Evolutionary conservation across 2,329 filamentous ascomycete species (phyloP).

Genomic region (Erysiphe pisi): DNA sequence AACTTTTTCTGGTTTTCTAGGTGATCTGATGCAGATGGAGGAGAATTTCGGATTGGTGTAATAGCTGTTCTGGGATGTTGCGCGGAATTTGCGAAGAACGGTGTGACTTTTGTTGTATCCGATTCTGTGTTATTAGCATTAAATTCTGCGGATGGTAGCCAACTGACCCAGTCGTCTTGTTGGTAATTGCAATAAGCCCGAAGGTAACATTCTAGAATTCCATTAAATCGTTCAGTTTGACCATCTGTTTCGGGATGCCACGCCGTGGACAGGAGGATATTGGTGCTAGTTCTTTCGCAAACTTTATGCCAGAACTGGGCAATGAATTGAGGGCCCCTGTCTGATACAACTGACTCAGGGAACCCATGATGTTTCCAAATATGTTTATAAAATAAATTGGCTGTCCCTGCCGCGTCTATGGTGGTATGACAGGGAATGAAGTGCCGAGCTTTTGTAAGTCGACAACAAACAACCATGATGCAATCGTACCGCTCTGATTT

Average conservation of each 20-base stretch:
- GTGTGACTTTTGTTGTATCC: not conserved
- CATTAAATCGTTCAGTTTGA: not conserved
- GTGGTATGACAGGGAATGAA: not conserved
- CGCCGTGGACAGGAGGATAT: not conserved
- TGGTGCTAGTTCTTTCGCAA: not conserved
- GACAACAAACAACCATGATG: constrained; percentile 23
- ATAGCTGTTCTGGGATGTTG: not conserved
- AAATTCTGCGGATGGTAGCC: not conserved
- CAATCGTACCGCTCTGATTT: not conserved
- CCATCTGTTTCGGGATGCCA: not conserved
- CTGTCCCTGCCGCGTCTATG: not conserved
- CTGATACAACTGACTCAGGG: not conserved
- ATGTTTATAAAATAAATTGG: not conserved
- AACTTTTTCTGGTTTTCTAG: no score
- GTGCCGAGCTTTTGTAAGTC: not conserved
- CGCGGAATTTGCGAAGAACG: not conserved
- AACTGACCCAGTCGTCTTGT: not conserved
- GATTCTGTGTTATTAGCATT: not conserved
- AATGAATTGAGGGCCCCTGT: not conserved
- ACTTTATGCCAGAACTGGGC: not conserved
- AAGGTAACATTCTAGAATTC: not conserved
- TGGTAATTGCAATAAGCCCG: not conserved
- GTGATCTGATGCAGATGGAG: no score
- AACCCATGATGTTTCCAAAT: not conserved
- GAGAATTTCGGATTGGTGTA: not conserved